Conservation (phyloP, 306 rosid species). For the Lathyrus oleraceus region DNA sequence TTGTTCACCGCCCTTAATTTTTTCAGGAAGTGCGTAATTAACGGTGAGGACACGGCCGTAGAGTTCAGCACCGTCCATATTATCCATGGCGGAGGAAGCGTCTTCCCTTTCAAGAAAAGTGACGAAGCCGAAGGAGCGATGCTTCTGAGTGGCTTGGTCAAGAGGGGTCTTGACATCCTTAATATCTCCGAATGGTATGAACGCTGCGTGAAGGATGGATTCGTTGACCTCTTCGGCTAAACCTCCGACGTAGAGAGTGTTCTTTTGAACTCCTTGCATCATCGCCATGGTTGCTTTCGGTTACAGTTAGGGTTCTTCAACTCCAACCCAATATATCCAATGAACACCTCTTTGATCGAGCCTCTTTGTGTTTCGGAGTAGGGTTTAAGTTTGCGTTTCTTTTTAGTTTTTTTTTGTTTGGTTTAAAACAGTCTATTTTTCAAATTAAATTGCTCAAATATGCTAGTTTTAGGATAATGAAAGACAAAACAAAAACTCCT, state of each 20-base stretch:
- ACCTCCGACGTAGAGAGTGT: conserved; percentile 87
- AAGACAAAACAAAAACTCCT: too few species aligned
- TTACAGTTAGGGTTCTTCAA: conserved; percentile 11
- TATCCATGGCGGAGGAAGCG: conserved; percentile 93
- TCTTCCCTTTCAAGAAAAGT: conserved; percentile 91
- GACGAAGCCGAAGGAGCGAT: conserved; percentile 94
- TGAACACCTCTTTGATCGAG: not conserved
- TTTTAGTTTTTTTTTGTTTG: too few species aligned
- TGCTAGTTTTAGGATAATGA: too few species aligned
- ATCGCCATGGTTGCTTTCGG: conserved; percentile 49
- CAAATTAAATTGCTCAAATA: too few species aligned
- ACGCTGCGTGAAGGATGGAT: conserved; percentile 76
- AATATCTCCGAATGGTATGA: conserved; percentile 92
- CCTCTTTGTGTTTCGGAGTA: not conserved
- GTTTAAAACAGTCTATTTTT: too few species aligned
- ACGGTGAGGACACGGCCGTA: conserved; percentile 97
- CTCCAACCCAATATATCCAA: not conserved
- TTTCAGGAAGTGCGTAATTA: conserved; percentile 88
- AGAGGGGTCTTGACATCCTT: conserved; percentile 93
- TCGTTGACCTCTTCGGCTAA: conserved; percentile 94
- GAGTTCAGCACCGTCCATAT: conserved; percentile 97
- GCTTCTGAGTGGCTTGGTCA: conserved; percentile 96
- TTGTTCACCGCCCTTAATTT: conserved; percentile 93
- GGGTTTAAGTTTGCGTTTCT: not conserved
- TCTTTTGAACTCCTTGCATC: conserved; percentile 90